Evolutionary conservation across 73 alveolate species (phyloP).

Genomic region (Blepharisma stoltei): DNA sequence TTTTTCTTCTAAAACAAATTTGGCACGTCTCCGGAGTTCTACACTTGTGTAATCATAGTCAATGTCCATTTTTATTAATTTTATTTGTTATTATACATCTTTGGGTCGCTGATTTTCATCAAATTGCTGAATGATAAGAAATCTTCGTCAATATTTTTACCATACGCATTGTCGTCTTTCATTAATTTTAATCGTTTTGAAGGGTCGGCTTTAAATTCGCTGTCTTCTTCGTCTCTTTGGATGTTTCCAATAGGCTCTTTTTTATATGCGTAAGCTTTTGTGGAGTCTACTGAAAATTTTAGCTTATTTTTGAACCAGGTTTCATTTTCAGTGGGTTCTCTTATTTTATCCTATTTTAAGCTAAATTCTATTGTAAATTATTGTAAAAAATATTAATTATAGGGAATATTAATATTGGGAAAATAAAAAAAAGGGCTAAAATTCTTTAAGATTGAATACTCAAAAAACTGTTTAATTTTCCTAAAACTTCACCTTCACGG

Average conservation of each 20-base stretch:
- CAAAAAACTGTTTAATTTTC: neutral
- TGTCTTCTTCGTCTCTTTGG: neutral
- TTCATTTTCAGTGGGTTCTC: constrained; percentile 44
- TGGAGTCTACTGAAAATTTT: constrained; percentile 70
- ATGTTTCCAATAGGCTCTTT: constrained; percentile 31
- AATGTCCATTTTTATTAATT: no score
- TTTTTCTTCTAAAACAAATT: no score
- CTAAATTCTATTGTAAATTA: constrained; percentile 5
- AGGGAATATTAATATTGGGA: no score
- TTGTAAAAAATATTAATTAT: no score
- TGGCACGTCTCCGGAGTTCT: no score
- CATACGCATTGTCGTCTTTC: neutral
- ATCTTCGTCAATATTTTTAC: neutral
- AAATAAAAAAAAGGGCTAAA: no score
- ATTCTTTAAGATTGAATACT: no score
- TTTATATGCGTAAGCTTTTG: constrained; percentile 53
- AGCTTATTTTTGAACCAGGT: constrained; percentile 71
- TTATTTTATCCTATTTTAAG: constrained; percentile 30
- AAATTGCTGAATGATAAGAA: neutral
- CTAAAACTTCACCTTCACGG: neutral
- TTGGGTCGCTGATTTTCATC: neutral
- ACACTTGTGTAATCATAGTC: no score
- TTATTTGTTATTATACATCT: neutral
- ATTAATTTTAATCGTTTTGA: neutral
- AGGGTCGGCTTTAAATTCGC: constrained; percentile 30